Evolutionary conservation across 1,284 basidiomycete species (phyloP).

Genomic region (Cerrena zonata): DNA sequence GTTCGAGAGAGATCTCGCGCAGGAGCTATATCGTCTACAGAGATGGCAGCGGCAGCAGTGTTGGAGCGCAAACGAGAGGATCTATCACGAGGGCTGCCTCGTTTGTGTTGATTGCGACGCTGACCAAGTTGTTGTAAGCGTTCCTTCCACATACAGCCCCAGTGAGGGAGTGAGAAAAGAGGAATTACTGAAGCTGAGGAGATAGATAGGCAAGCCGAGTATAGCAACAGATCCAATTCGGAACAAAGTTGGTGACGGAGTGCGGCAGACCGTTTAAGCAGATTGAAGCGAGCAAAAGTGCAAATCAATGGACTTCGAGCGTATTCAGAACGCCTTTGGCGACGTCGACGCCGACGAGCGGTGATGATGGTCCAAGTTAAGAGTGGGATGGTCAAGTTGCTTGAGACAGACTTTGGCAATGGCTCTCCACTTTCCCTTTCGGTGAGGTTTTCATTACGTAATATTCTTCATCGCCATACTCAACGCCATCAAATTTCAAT

Average conservation of each 20-base stretch:
- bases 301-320: no score
- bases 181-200: not conserved
- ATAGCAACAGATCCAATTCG: not conserved
- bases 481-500: no score
- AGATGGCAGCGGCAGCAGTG: conserved; percentile 6
- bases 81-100: conserved; percentile 12
- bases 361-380: not conserved
- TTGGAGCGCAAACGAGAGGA: conserved; percentile 13
- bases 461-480: no score
- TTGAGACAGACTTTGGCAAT: no score
- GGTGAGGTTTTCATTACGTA: not conserved
- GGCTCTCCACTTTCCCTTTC: not conserved
- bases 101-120: conserved; percentile 14
- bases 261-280: not conserved
- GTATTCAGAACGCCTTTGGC: no score
- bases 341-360: not conserved
- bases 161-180: not conserved
- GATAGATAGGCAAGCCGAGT: not conserved
- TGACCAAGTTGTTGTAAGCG: conserved; percentile 15
- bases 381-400: no score
- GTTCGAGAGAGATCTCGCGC: conserved; percentile 2
- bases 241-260: not conserved
- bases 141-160: conserved; percentile 18
- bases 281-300: not conserved
- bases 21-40: conserved; percentile 3